These are phyloP conservation scores for Lipomyces sp. DNA, from an alignment of 805 yeast species.

Conservation along the genomic window DNA sequence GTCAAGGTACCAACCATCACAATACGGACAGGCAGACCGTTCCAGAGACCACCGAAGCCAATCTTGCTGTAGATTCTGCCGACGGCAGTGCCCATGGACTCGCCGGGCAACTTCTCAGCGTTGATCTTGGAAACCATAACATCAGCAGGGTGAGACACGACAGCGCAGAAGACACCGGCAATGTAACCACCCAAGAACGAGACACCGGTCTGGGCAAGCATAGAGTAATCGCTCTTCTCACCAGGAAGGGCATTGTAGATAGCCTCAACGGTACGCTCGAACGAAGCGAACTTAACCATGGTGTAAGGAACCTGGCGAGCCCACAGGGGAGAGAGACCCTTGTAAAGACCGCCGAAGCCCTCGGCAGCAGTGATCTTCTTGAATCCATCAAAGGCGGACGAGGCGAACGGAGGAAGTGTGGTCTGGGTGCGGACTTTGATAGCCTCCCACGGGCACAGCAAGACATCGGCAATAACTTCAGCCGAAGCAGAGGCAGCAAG, in stretches of 20 bases:
- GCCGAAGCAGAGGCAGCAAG: slow-evolving; percentile 89
- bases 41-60: slow-evolving; percentile 92
- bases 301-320: slow-evolving; percentile 97
- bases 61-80: slow-evolving; percentile 72
- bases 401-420: slow-evolving; percentile 80
- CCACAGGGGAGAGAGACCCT: slow-evolving; percentile 92
- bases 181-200: slow-evolving; percentile 93
- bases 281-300: slow-evolving; percentile 93
- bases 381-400: slow-evolving; percentile 62
- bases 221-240: slow-evolving; percentile 65
- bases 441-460: slow-evolving; percentile 91
- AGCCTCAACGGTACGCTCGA: slow-evolving; percentile 82
- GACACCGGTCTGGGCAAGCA: slow-evolving; percentile 84
- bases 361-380: slow-evolving; percentile 60
- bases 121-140: slow-evolving; percentile 95
- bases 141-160: slow-evolving; percentile 98
- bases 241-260: slow-evolving; percentile 74
- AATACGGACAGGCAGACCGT: slow-evolving; percentile 90
- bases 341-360: slow-evolving; percentile 74
- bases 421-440: slow-evolving; percentile 94
- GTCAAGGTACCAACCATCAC: slow-evolving; percentile 97
- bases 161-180: slow-evolving; percentile 96
- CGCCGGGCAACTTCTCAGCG: slow-evolving; percentile 62
- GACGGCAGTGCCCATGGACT: slow-evolving; percentile 64
- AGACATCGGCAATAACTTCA: slow-evolving; percentile 86